phyloP scores from a whole-genome alignment of 2,329 filamentous ascomycete genomes.

The Sporothrix brunneoviolacea region DNA sequence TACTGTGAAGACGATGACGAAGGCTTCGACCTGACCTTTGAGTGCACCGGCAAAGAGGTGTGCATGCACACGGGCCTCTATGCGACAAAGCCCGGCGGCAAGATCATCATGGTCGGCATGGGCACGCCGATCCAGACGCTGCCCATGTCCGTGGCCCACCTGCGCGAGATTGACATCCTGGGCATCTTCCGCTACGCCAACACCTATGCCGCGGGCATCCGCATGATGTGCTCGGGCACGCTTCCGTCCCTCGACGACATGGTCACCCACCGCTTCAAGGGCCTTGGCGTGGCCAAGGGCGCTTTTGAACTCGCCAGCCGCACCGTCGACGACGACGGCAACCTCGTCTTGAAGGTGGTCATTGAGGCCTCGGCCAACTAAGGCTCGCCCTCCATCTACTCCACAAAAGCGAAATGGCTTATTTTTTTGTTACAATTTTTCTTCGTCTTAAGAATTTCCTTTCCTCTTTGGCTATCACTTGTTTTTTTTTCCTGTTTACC shows the following conservation, averaged over 20 bases:
- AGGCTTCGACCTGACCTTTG: constrained; percentile 64
- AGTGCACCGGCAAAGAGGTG: constrained; percentile 69
- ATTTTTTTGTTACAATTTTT: background rate
- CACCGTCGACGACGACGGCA: constrained; percentile 60
- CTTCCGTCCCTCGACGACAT: constrained; percentile 62
- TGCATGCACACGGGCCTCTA: constrained; percentile 72
- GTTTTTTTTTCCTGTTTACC: no score
- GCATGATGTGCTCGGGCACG: constrained; percentile 45
- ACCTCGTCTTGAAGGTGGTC: constrained; percentile 66
- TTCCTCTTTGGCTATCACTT: no score
- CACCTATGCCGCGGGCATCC: constrained; percentile 66
- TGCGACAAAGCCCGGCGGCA: constrained; percentile 62
- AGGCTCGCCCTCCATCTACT: no score
- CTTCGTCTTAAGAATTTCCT: no score
- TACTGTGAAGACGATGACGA: constrained; percentile 50
- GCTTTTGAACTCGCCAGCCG: constrained; percentile 66
- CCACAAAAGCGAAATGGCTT: background rate
- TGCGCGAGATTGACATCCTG: constrained; percentile 71
- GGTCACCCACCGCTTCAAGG: constrained; percentile 66
- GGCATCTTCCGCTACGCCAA: constrained; percentile 74
- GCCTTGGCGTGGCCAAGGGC: constrained; percentile 52
- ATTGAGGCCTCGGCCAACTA: constrained; percentile 32
- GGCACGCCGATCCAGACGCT: constrained; percentile 69
- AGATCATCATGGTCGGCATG: constrained; percentile 73
- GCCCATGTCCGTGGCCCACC: constrained; percentile 63